Percentiles rank a stretch among this genome's conserved stretches.
These are phyloP conservation scores for Salix brachista DNA, from an alignment of 345 rosid species.

Conservation along the genomic window DNA sequence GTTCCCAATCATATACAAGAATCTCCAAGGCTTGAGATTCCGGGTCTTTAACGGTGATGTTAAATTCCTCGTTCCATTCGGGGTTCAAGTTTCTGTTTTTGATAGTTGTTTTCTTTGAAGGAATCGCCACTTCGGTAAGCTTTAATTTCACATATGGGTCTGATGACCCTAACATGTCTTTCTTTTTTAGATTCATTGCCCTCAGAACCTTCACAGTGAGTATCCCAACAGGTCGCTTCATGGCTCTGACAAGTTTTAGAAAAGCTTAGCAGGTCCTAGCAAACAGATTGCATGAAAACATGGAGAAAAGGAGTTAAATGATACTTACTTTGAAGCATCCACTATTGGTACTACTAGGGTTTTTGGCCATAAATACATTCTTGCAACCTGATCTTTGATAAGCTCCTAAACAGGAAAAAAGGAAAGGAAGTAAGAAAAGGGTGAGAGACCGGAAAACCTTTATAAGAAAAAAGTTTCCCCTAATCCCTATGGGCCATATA, in stretches of 20 bases:
- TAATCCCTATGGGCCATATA: too few relatives aligned
- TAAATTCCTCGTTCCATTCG: conserved; percentile 91
- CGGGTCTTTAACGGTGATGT: conserved; percentile 71
- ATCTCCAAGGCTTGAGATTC: conserved; percentile 62
- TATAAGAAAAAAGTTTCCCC: too few relatives aligned
- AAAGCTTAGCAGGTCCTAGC: not conserved
- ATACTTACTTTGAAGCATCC: conserved; percentile 72
- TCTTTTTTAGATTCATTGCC: conserved; percentile 79
- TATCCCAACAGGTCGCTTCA: conserved; percentile 80
- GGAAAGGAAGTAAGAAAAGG: not conserved
- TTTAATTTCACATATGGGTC: conserved; percentile 91
- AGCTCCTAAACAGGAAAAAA: conserved; percentile 55
- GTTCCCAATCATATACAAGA: conserved; percentile 85
- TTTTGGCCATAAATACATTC: conserved; percentile 97
- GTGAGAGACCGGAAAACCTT: not conserved
- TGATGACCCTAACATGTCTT: conserved; percentile 84
- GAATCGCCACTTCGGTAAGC: conserved; percentile 70
- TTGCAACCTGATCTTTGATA: conserved; percentile 92
- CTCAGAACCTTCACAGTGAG: conserved; percentile 69
- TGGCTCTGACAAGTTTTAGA: conserved; percentile 50
- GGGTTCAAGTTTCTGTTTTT: conserved; percentile 91
- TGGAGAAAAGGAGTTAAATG: not conserved
- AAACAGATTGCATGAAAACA: not conserved
- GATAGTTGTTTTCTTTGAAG: conserved; percentile 85
- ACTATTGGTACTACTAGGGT: conserved; percentile 63